Percentiles rank a stretch among this genome's conserved stretches.
These are phyloP conservation scores for Yamadazyma jaroonii DNA, from an alignment of 1,139 yeast species.

Conservation along the genomic window DNA sequence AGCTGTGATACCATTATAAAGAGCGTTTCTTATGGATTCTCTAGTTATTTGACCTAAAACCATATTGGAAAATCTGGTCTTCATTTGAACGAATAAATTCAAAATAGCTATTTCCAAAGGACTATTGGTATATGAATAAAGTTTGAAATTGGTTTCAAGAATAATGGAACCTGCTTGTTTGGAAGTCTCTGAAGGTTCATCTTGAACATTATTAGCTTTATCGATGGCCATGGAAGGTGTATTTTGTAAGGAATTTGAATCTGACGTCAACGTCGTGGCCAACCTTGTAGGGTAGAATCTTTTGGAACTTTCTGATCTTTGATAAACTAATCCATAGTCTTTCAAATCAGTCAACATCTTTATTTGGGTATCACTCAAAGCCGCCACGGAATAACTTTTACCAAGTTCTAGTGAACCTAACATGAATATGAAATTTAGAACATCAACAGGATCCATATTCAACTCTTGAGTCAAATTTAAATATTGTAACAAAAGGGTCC, in stretches of 20 bases:
- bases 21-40: constrained; percentile 83
- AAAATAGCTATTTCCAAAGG: constrained; percentile 94
- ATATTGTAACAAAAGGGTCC: constrained; percentile 89
- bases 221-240: constrained; percentile 57
- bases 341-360: constrained; percentile 86
- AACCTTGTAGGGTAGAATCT: constrained; percentile 87
- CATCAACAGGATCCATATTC: constrained; percentile 95
- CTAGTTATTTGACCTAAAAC: constrained; percentile 92
- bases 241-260: constrained; percentile 63
- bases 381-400: constrained; percentile 71
- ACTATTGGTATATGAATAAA: constrained; percentile 92
- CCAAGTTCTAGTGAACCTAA: constrained; percentile 92
- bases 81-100: constrained; percentile 80
- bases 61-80: constrained; percentile 84
- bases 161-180: constrained; percentile 66
- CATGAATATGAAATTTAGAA: constrained; percentile 87
- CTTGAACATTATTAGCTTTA: constrained; percentile 11
- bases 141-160: constrained; percentile 88
- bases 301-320: constrained; percentile 55
- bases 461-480: constrained; percentile 78
- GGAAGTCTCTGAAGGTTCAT: constrained; percentile 14
- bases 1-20: constrained; percentile 87
- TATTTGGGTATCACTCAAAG: constrained; percentile 75
- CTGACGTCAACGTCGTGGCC: constrained; percentile 89
- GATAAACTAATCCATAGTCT: constrained; percentile 91